Evolutionary conservation across 169 alveolate genomes (phyloP).

Genomic region (Neospora caninum): DNA sequence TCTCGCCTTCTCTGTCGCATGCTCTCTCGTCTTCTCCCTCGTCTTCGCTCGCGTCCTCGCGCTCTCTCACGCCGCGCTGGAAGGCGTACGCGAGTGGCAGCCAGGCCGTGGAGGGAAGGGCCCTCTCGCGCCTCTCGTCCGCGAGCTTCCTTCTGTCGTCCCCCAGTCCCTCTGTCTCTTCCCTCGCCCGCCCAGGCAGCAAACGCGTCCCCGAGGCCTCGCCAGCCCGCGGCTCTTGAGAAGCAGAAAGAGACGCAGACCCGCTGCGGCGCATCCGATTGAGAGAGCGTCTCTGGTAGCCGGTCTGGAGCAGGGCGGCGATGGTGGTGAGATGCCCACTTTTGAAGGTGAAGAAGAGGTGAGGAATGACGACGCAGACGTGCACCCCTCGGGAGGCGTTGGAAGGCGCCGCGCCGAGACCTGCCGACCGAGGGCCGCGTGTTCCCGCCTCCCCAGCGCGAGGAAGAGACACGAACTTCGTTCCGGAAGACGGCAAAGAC

Average conservation of each 20-base stretch:
- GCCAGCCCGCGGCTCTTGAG: not conserved
- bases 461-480: not conserved
- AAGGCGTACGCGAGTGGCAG: not conserved
- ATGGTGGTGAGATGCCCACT: conserved; percentile 1
- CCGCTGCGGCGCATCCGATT: not conserved
- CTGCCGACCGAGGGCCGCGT: too few relatives aligned
- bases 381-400: not conserved
- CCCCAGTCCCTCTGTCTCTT: not conserved
- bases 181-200: not conserved
- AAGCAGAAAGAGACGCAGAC: not conserved
- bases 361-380: not conserved
- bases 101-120: not conserved
- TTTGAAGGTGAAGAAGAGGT: conserved; percentile 1
- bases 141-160: not conserved
- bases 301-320: not conserved
- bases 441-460: too few relatives aligned
- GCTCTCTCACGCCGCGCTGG: not conserved
- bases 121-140: too few relatives aligned
- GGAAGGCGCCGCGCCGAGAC: not conserved
- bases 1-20: not conserved
- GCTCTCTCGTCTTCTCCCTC: not conserved
- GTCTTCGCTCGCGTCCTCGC: not conserved
- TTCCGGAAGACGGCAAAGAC: too few relatives aligned
- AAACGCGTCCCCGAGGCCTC: not conserved
- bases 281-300: not conserved